These are phyloP conservation scores for Neurospora sublineolata DNA, from an alignment of 495 filamentous ascomycete species.

Conservation along the genomic window DNA sequence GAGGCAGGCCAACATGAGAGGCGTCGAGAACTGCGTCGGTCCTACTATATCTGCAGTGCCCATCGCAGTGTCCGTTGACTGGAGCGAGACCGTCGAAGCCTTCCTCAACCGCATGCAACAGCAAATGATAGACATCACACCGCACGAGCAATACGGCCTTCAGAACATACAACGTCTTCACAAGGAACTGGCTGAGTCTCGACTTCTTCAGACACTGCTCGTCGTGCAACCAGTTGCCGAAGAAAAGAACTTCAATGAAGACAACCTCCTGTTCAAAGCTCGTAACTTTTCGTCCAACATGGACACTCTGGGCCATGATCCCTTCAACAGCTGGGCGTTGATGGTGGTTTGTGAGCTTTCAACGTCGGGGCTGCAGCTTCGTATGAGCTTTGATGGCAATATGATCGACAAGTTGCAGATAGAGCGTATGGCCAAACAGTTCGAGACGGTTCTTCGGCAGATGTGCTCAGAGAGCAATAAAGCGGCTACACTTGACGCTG, in stretches of 20 bases:
- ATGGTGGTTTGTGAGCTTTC: constrained; percentile 24
- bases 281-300: background rate
- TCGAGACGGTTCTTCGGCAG: background rate
- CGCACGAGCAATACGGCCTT: background rate
- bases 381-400: background rate
- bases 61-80: constrained; percentile 21
- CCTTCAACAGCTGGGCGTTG: background rate
- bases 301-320: background rate
- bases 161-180: background rate
- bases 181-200: background rate
- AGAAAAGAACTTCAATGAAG: background rate
- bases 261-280: background rate
- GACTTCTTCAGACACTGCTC: background rate
- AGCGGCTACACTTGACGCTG: background rate
- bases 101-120: background rate
- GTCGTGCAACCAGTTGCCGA: background rate
- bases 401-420: background rate
- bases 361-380: background rate
- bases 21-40: constrained; percentile 36
- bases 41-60: constrained; percentile 50
- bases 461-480: background rate
- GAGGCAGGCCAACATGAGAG: constrained; percentile 33
- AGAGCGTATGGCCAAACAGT: background rate
- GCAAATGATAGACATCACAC: background rate
- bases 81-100: background rate